Base-by-base conservation (phyloP, 78 protist genomes). In the Blattamonas nauphoetae region DNA sequence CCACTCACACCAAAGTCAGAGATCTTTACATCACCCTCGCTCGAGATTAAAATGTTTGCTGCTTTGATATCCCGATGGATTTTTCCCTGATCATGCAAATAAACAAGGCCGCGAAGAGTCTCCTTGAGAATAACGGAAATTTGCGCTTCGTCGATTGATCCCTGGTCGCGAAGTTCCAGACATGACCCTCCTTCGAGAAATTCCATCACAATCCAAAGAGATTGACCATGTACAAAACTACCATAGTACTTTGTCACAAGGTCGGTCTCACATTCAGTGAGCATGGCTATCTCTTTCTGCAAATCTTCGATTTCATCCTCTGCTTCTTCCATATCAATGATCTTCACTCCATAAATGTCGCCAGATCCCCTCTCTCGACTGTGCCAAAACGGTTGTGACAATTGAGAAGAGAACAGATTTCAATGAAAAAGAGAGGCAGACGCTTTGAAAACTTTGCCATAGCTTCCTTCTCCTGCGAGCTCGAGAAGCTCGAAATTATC, bases 201-300 rank as follows among this genome's bases (percentile, higher is more conserved):
- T 78, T 95, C 97, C 90, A 94, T 91, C n/a, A 87, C 93, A 86
- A 94, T 92, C 96, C 95, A 94, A 41, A 94, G 92, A 33, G 55
- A 85, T 84, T 84, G 82, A 41, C 90, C 93, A 41, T 81, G 63
- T 4, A 88, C 46, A 89, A 88, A 94, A 5, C 93, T 89, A 34
- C 88, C 94, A 78, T 77, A 71, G 78, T 93, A 90, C 5, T 87
- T 87, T 21, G 92, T 86, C 64, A 94, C 89, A 71, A 89, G 45
- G 2, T 55, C 45, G 42, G 88, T 78, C 3, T 83, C 43, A 86
- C 94, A 89, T 45, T 78, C 45, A 43, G 80, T 88, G 87, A 94
- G 90, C 35, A 94, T 89, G 42, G 41, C 41, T 4, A 93, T 92
- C 78, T 94, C 96, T 33, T 87, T 85, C 41, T 79, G 45, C 90